phyloP scores from a whole-genome alignment of 2,329 filamentous ascomycete genomes.

The Alternaria sp. region DNA sequence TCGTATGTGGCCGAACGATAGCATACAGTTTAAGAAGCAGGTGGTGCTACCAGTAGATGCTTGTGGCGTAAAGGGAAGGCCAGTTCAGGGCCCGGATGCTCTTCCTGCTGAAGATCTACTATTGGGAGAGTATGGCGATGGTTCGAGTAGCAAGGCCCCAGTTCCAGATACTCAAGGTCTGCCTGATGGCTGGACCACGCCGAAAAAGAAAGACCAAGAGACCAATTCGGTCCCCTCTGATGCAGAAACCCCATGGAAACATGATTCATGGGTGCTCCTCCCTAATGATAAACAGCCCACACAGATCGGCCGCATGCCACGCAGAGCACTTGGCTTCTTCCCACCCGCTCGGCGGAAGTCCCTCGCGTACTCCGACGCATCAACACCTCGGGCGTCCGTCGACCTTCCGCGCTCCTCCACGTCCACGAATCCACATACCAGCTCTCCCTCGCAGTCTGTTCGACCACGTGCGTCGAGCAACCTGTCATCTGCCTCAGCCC shows the following conservation, averaged over 20 bases:
- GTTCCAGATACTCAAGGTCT: constrained; percentile 33
- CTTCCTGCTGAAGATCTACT: constrained; percentile 52
- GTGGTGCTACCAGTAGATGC: constrained; percentile 89
- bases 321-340: constrained; percentile 86
- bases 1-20: constrained; percentile 93
- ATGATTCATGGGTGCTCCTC: constrained; percentile 88
- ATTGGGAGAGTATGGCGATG: constrained; percentile 41
- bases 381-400: constrained; percentile 73
- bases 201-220: constrained; percentile 46
- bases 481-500: constrained; percentile 48
- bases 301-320: constrained; percentile 85
- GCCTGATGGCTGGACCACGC: constrained; percentile 51
- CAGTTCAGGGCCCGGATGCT: constrained; percentile 50
- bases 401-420: constrained; percentile 64
- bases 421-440: constrained; percentile 41
- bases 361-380: constrained; percentile 68
- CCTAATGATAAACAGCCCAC: constrained; percentile 76
- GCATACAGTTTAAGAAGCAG: constrained; percentile 82
- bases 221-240: constrained; percentile 44
- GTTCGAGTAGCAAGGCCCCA: constrained; percentile 24
- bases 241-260: constrained; percentile 75
- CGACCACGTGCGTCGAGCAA: constrained; percentile 51
- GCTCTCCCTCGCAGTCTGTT: constrained; percentile 51
- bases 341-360: constrained; percentile 91
- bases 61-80: constrained; percentile 81